These are phyloP conservation scores for Chrysochromulina parva DNA, from an alignment of 78 protist genomes.

Conservation along the genomic window DNA sequence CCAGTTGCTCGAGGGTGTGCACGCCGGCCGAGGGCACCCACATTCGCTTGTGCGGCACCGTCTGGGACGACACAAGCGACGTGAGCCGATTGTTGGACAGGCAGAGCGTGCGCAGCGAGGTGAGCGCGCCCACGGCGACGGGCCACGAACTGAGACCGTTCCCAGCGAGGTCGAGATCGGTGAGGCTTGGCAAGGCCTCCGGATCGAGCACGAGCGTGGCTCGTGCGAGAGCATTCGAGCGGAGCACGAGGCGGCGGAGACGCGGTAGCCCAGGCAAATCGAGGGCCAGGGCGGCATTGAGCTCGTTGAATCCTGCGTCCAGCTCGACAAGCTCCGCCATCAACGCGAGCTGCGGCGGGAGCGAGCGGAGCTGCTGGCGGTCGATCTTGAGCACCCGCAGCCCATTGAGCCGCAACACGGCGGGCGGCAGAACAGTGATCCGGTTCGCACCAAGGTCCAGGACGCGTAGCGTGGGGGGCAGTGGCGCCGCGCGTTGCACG, in stretches of 20 bases:
- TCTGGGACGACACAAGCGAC: not conserved
- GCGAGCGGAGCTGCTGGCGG: not conserved
- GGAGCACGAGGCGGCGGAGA: not conserved
- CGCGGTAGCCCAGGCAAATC: not conserved
- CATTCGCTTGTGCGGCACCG: not conserved
- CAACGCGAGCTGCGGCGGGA: not conserved
- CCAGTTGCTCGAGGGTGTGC: not conserved
- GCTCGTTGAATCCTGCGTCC: not conserved
- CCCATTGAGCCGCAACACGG: not conserved
- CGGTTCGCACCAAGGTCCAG: not conserved
- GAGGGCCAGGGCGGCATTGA: not conserved
- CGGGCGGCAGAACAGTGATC: not conserved
- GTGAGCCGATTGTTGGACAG: not conserved
- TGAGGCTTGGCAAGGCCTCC: not conserved
- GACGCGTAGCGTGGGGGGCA: not conserved
- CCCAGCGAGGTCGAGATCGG: not conserved
- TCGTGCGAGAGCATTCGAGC: not conserved
- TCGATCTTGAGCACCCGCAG: not conserved
- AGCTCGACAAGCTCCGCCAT: not conserved
- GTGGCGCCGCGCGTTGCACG: not conserved
- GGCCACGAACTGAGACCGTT: not conserved
- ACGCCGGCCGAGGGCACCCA: not conserved
- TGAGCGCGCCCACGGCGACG: not conserved
- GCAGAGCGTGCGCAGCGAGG: not conserved
- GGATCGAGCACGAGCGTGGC: not conserved